These are phyloP conservation scores for Mucor racemosus DNA, from an alignment of 371 early-diverging fungal species.

Conservation along the genomic window DNA sequence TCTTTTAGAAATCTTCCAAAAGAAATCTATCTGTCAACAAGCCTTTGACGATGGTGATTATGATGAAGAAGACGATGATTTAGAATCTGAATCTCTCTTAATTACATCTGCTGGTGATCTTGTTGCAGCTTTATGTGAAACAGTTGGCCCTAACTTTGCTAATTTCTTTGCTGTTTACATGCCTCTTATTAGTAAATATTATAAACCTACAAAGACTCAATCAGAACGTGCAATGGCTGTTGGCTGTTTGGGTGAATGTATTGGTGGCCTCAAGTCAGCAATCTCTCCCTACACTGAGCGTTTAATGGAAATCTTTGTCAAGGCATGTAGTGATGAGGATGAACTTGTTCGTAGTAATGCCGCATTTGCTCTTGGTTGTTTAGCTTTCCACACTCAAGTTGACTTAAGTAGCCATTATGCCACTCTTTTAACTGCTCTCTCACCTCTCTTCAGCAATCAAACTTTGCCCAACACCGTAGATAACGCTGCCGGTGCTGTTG, in stretches of 20 bases:
- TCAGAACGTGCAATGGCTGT: slow-evolving; percentile 88
- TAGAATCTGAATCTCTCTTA: slow-evolving; percentile 81
- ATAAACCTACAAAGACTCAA: slow-evolving; percentile 65
- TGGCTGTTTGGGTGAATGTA: slow-evolving; percentile 83
- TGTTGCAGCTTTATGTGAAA: slow-evolving; percentile 75
- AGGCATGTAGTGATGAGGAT: slow-evolving; percentile 74
- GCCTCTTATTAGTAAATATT: slow-evolving; percentile 77
- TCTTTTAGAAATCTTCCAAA: slow-evolving; percentile 73
- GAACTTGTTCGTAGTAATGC: slow-evolving; percentile 85
- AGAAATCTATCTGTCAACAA: slow-evolving; percentile 80
- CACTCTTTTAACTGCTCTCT: slow-evolving; percentile 68
- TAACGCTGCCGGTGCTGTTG: slow-evolving; percentile 69
- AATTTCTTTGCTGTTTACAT: slow-evolving; percentile 71
- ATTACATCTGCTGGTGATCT: slow-evolving; percentile 83
- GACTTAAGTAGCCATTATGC: slow-evolving; percentile 73
- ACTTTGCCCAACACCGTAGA: slow-evolving; percentile 72
- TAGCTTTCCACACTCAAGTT: slow-evolving; percentile 66
- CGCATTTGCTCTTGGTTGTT: slow-evolving; percentile 80
- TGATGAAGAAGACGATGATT: slow-evolving; percentile 77
- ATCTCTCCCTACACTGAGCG: slow-evolving; percentile 76
- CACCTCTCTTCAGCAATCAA: slow-evolving; percentile 71
- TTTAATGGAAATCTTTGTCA: slow-evolving; percentile 63
- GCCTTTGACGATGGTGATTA: slow-evolving; percentile 69
- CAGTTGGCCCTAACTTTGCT: slow-evolving; percentile 74
- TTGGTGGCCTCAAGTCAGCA: slow-evolving; percentile 67